Evolutionary conservation across 2,329 filamentous ascomycete genomes (phyloP).

Genomic region (Fusarium duplospermum): DNA sequence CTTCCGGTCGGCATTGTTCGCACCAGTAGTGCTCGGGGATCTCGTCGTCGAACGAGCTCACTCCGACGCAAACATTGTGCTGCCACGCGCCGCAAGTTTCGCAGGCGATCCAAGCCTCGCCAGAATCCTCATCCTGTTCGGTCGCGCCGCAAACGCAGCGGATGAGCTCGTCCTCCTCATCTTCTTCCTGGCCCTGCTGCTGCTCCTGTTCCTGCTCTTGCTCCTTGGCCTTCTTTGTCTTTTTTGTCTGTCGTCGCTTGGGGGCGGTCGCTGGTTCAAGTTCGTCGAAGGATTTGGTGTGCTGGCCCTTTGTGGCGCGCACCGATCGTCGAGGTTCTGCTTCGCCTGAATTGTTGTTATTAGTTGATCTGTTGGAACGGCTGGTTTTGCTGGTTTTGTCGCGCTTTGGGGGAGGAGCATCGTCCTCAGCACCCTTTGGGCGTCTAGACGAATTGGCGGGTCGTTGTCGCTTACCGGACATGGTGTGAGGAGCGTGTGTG

Average conservation of each 20-base stretch:
- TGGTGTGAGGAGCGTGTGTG: slow-evolving; percentile 34
- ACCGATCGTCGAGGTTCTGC: slow-evolving; percentile 91
- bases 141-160: slow-evolving; percentile 93
- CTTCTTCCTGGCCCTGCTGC: slow-evolving; percentile 59
- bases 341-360: slow-evolving; percentile 54
- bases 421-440: slow-evolving; percentile 18
- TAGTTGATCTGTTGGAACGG: slow-evolving; percentile 32
- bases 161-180: slow-evolving; percentile 76
- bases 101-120: slow-evolving; percentile 95
- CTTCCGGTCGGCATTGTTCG: slow-evolving; percentile 86
- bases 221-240: slow-evolving; percentile 71
- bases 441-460: slow-evolving; percentile 31
- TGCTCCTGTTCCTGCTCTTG: slow-evolving; percentile 64
- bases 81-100: slow-evolving; percentile 95
- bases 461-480: slow-evolving; percentile 52
- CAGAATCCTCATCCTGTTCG: slow-evolving; percentile 85
- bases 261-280: slow-evolving; percentile 69
- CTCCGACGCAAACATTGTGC: slow-evolving; percentile 94
- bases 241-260: slow-evolving; percentile 64
- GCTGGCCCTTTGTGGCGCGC: slow-evolving; percentile 95
- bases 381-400: slow-evolving; percentile 18
- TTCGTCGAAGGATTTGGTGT: slow-evolving; percentile 87
- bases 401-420: slow-evolving; percentile 14
- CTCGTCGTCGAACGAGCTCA: slow-evolving; percentile 81
- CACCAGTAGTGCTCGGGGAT: slow-evolving; percentile 90